Conservation (phyloP, 805 yeast genomes). For the Kuraishia capsulata region DNA sequence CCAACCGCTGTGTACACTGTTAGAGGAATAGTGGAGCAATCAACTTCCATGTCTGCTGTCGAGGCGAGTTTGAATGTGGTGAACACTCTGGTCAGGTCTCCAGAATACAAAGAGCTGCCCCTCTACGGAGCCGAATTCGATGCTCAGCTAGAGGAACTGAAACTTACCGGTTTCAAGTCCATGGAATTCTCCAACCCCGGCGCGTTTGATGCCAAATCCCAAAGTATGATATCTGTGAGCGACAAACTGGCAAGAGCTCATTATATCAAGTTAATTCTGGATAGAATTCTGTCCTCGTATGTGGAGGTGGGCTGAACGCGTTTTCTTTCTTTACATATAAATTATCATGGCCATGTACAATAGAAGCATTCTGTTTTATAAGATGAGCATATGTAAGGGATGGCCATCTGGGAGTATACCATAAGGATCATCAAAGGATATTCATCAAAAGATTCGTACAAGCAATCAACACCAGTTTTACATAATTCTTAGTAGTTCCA, state of each 20-base stretch:
- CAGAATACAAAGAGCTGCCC: constrained; percentile 19
- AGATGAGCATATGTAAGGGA: no score
- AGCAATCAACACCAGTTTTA: no score
- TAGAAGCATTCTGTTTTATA: no score
- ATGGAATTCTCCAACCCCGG: constrained; percentile 9
- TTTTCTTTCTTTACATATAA: background rate
- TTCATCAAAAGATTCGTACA: no score
- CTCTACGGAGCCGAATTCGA: constrained; percentile 12
- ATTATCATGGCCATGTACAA: background rate
- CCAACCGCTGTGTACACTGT: constrained; percentile 4
- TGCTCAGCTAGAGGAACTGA: constrained; percentile 12
- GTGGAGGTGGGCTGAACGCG: constrained; percentile 10
- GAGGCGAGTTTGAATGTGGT: constrained; percentile 4
- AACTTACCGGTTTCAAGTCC: constrained; percentile 12
- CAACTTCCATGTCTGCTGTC: constrained; percentile 5
- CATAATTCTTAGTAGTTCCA: no score
- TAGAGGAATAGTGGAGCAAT: constrained; percentile 2
- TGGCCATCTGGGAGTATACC: no score
- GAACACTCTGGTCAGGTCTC: constrained; percentile 15
- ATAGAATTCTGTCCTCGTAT: constrained; percentile 10
- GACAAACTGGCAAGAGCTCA: constrained; percentile 4
- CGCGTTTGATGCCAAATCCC: constrained; percentile 7
- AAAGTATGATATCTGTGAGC: constrained; percentile 1
- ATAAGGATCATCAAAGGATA: no score
- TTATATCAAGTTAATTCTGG: constrained; percentile 6